Evolutionary conservation across 1,284 basidiomycete species (phyloP), one percentile per base, ranked within the genome.

Genomic region (Trametes sp.): DNA sequence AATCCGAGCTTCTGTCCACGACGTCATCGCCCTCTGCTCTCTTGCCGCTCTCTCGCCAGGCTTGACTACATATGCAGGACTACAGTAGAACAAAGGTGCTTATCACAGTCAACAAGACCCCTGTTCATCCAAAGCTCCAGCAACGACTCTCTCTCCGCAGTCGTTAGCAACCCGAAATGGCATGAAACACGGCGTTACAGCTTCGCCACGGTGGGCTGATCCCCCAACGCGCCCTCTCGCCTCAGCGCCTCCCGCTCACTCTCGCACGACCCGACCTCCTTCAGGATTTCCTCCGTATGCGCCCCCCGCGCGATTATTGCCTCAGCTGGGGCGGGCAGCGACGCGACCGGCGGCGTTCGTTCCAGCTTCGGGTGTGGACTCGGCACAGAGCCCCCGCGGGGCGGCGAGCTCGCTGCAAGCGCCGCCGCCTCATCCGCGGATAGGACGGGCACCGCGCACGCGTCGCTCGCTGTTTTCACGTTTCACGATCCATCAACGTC

Each of bases 381-480:
- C 7, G 88, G 86, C 24, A 83, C 72, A 24, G 69, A 56, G 6
- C 55, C 65, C 26, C 49, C 44, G 28, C 53, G 21, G 13, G 60
- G 59, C 19, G 75, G 76, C 5, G 68, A 69, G 7, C 73, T 68
- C 7, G 76, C 67, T 56, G 80, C 75, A 29, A 83, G 73, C 29
- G 71, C 73, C 7, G 78, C 81, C 4, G 88, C 89, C 79, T 92
- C 90, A 26, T 75, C 67, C 0, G 87, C 83, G 2, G 83, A 81
- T n/a, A 94, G 80, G 19, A 95, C 89, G 0, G 93, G 92, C 7
- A 91, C 80, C 5, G 83, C 83, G 73, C 93, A 95, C 9, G 92
- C 88, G 65, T 95, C 93, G 9, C 86, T 89, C 31, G 84, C 90
- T 87, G 73, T 8, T n/a, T 52, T 16, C 35, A 35, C 14, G 16